These are phyloP conservation scores for Galerina marginata DNA, from an alignment of 768 basidiomycete species.

Conservation along the genomic window DNA sequence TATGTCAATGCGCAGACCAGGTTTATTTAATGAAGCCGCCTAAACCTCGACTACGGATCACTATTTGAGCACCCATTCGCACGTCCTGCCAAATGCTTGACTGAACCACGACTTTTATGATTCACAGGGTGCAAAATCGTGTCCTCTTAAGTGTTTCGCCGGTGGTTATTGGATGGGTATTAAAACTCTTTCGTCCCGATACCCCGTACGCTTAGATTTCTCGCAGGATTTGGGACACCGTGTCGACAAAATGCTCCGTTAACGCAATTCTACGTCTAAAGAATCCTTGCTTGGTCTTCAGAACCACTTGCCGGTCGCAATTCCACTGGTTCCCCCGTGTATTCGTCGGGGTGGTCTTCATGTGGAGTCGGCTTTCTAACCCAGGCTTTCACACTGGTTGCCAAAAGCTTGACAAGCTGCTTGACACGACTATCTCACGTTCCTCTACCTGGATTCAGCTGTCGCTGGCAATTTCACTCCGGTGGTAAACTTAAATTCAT, in stretches of 20 bases:
- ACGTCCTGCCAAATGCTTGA: conserved; percentile 3
- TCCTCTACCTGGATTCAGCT: background rate
- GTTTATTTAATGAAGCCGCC: background rate
- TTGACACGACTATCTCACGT: too few relatives aligned
- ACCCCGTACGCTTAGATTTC: background rate
- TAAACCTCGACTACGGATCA: conserved; percentile 2
- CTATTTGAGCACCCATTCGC: background rate
- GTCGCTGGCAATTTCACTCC: background rate
- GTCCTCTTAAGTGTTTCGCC: background rate
- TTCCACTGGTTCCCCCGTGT: too few relatives aligned
- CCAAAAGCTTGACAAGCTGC: too few relatives aligned
- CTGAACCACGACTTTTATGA: conserved; percentile 7
- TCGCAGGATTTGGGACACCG: background rate
- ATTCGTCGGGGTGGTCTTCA: too few relatives aligned
- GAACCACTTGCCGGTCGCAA: too few relatives aligned
- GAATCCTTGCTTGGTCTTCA: too few relatives aligned
- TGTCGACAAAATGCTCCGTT: background rate
- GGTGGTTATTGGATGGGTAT: background rate
- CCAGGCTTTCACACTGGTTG: too few relatives aligned
- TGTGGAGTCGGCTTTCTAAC: too few relatives aligned
- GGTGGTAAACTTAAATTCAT: too few relatives aligned
- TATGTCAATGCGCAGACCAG: background rate
- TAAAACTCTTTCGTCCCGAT: conserved; percentile 5
- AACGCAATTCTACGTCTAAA: too few relatives aligned
- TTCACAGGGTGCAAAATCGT: conserved; percentile 15